Base-by-base conservation (phyloP, 148 eudicot genomes). In the Silene latifolia region DNA sequence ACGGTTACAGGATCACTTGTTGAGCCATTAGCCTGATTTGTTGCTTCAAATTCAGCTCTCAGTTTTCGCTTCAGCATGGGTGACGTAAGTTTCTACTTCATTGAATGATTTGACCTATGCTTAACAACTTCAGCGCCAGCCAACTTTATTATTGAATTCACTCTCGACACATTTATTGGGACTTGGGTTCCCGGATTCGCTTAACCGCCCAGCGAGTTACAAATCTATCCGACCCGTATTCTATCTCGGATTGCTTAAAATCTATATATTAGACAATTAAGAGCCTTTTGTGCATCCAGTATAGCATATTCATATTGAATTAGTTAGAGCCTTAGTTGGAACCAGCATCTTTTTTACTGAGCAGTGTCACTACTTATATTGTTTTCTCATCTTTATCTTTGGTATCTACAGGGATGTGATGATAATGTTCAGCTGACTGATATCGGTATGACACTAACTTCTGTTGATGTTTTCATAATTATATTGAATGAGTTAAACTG, bases 351-450 rank as follows among this genome's bases (percentile, higher is more conserved):
- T 64, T 10, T 65, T 7, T 14, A 39, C 74, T 19, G 17, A 23
- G 17, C 58, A 46, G 20, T 25, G 8, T 29, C 8, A 25, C 66
- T 54, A 0, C 27, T 44, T 3, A 20, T 46, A 23, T 51, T 35
- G 4, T 60, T 35, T 15, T 35, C 10, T 57, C 11, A 63, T 29
- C 9, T 12, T 32, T 4, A 11, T 17, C 46, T 69, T 79, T 79
- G 21, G n/a, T 5, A 29, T n/a, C 21, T 83, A 77, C 83, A 90
- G 94, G 88, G 53, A 8, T 35, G 20, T 20, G 85, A 78, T 69
- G 81, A 79, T 60, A 78, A 73, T 78, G 62, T 20, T 72, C 81
- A 89, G 83, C 86, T 79, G 80, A 75, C 62, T 74, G 88, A 90
- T 80, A 74, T 17, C 39, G 74, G 81, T 79, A 79, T 11, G 5